A percentile compares a stretch with the other conserved stretches of the same genome.
These are phyloP conservation scores for Paraleonurus japonicus DNA, from an alignment of 257 asterid species.

Conservation along the genomic window DNA sequence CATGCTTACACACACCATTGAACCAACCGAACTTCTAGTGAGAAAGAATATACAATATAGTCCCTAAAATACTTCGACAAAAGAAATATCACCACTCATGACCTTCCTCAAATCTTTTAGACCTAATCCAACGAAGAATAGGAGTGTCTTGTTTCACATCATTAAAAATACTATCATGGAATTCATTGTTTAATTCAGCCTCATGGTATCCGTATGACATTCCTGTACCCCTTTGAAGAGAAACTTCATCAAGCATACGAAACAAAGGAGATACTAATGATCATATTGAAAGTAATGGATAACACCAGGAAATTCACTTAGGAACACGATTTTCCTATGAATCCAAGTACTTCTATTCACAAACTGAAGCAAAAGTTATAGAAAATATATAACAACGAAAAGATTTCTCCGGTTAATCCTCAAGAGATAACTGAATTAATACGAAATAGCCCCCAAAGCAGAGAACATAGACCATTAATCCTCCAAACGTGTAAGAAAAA, in stretches of 20 bases:
- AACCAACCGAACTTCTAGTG: neutral
- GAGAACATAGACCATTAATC: neutral
- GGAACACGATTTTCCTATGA: neutral
- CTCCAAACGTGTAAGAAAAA: neutral
- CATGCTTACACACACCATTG: neutral
- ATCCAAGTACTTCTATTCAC: neutral
- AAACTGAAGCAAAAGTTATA: neutral
- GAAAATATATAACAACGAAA: constrained; percentile 5
- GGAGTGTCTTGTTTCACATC: neutral
- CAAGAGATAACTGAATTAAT: constrained; percentile 7
- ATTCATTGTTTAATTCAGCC: neutral
- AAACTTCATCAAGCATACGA: constrained; percentile 5
- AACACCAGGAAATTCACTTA: neutral
- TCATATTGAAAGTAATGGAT: neutral
- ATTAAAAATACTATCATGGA: neutral
- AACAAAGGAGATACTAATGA: neutral
- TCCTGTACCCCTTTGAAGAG: neutral
- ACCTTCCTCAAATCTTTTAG: neutral
- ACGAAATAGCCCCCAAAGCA: neutral
- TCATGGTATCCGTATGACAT: neutral
- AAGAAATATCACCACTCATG: neutral
- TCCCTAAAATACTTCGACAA: neutral
- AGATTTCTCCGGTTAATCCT: neutral
- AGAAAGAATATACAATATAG: neutral
- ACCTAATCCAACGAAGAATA: neutral